Evolutionary conservation across 331 rosid species (phyloP).

Genomic region (Saraca asoca): DNA sequence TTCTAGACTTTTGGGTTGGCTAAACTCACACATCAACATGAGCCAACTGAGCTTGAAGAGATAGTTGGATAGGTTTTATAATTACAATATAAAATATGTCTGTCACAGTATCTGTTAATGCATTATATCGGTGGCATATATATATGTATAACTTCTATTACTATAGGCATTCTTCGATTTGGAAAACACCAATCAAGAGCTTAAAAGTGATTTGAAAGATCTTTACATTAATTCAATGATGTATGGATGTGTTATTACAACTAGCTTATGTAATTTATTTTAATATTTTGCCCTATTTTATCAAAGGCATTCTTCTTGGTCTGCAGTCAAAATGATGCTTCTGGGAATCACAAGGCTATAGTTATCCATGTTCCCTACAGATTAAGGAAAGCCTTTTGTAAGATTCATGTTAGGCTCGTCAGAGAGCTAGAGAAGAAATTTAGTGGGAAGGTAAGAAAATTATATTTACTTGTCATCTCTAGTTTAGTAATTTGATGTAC

Average conservation of each 20-base stretch:
- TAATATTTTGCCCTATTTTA: neutral
- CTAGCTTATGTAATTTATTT: neutral
- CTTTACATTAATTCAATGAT: too few species aligned
- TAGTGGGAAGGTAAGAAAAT: slow-evolving; percentile 72
- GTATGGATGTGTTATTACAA: slow-evolving; percentile 46
- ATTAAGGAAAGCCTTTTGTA: too few species aligned
- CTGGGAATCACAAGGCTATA: slow-evolving; percentile 83
- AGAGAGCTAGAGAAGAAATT: slow-evolving; percentile 95
- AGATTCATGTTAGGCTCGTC: slow-evolving; percentile 81
- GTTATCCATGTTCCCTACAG: too few species aligned
- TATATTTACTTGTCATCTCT: neutral
- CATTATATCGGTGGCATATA: neutral
- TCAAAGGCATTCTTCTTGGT: neutral
- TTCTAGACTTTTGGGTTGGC: too few species aligned
- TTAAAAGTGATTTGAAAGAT: too few species aligned
- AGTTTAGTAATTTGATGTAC: neutral
- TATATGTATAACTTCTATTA: slow-evolving; percentile 13
- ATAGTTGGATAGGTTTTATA: slow-evolving; percentile 64
- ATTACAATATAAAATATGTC: neutral
- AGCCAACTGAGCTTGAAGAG: slow-evolving; percentile 78
- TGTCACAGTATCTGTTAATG: neutral
- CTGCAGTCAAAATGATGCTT: slow-evolving; percentile 72
- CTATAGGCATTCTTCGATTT: slow-evolving; percentile 80
- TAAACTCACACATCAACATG: too few species aligned
- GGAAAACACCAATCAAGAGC: slow-evolving; percentile 79